These are phyloP conservation scores for Pilaira anomala DNA, from an alignment of 192 early-diverging fungal species.

Conservation along the genomic window DNA sequence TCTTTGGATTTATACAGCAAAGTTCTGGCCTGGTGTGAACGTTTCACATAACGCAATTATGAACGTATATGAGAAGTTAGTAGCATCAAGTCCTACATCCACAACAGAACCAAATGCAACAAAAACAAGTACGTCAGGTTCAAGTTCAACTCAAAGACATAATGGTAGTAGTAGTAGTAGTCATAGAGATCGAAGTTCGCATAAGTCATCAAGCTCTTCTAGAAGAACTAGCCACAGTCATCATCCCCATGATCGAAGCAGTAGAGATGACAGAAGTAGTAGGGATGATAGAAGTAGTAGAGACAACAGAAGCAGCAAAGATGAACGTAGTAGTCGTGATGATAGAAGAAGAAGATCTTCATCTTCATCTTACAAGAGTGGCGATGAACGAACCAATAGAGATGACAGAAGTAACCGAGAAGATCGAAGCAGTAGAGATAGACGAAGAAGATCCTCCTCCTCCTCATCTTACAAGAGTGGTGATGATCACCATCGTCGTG, in stretches of 20 bases:
- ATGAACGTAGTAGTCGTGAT: too few relatives aligned
- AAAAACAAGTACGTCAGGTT: background rate
- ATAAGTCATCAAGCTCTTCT: too few relatives aligned
- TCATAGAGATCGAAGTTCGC: too few relatives aligned
- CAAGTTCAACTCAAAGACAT: background rate
- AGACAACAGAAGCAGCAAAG: background rate
- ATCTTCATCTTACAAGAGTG: too few relatives aligned
- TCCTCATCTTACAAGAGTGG: constrained; percentile 6
- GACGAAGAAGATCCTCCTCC: too few relatives aligned
- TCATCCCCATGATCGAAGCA: constrained; percentile 26
- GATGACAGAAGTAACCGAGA: background rate
- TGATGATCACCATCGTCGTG: constrained; percentile 30
- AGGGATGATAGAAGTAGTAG: constrained; percentile 14
- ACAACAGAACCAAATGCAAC: too few relatives aligned
- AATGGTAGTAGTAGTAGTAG: background rate
- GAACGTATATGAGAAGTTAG: constrained; percentile 52
- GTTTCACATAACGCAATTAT: constrained; percentile 53
- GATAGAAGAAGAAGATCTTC: too few relatives aligned
- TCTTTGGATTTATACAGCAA: constrained; percentile 69
- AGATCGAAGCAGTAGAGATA: too few relatives aligned
- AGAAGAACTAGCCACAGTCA: constrained; percentile 14
- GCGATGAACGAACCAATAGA: constrained; percentile 8
- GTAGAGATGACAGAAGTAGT: background rate
- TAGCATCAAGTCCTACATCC: constrained; percentile 4
- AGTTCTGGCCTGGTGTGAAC: constrained; percentile 59